A percentile compares a stretch with the other conserved stretches of the same genome.
phyloP scores from a whole-genome alignment of 257 asterid species.

The Solanum pimpinellifolium region DNA sequence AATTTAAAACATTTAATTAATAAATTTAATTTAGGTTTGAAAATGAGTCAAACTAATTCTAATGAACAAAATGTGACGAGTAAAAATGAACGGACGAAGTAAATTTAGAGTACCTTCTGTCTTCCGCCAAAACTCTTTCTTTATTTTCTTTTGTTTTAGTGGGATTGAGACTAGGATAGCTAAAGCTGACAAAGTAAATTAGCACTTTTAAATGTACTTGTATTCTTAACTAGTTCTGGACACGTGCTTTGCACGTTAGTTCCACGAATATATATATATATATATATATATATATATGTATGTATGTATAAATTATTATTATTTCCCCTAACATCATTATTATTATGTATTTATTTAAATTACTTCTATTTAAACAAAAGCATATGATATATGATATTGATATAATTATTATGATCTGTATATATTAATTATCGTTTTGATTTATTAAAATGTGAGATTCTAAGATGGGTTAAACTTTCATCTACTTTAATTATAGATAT shows the following conservation, averaged over 20 bases:
- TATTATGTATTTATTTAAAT: too few species aligned
- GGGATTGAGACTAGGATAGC: not conserved
- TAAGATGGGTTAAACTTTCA: not conserved
- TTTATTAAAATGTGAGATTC: too few species aligned
- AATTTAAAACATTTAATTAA: not conserved
- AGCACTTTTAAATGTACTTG: not conserved
- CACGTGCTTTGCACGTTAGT: too few species aligned
- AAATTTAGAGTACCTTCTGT: not conserved
- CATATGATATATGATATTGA: too few species aligned
- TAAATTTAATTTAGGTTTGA: not conserved
- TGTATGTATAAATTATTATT: too few species aligned
- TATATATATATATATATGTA: too few species aligned
- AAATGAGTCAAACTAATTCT: not conserved
- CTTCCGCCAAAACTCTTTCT: not conserved
- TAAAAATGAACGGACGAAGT: not conserved
- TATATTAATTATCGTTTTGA: too few species aligned
- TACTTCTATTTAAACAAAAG: too few species aligned
- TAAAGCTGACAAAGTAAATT: not conserved
- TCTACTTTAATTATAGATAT: not conserved
- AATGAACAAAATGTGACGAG: not conserved
- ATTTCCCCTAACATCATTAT: too few species aligned
- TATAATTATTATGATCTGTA: too few species aligned
- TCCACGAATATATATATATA: too few species aligned
- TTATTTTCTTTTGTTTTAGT: not conserved
- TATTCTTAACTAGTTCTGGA: too few species aligned